A percentile compares a stretch with the other conserved stretches of the same genome.
Conservation (phyloP, 441 rosid species). For the Brassica hybrid region DNA sequence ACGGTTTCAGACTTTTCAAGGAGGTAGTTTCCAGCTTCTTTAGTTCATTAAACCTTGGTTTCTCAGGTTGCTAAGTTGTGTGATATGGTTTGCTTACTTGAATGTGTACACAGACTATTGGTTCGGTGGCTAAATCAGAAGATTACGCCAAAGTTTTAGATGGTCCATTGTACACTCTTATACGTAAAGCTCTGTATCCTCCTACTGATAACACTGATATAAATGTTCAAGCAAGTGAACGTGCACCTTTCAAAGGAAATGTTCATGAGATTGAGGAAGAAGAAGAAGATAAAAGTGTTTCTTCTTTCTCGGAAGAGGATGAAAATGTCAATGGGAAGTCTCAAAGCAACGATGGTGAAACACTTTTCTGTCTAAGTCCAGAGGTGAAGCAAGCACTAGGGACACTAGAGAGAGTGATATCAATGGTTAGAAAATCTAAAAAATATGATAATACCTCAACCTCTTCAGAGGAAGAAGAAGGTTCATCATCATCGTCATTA, state of each 20-base stretch:
- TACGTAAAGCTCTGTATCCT: conserved; percentile 61
- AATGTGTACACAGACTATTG: conserved; percentile 61
- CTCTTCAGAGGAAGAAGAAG: conserved; percentile 34
- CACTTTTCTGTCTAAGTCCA: conserved; percentile 54
- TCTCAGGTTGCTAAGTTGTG: conserved; percentile 2
- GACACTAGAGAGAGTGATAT: conserved; percentile 73
- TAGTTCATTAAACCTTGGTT: neutral
- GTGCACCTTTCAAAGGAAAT: conserved; percentile 37
- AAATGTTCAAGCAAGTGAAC: conserved; percentile 7
- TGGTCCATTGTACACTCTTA: conserved; percentile 62
- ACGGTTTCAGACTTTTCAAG: conserved; percentile 83
- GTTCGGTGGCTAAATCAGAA: conserved; percentile 54
- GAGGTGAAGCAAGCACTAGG: conserved; percentile 79
- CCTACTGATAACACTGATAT: conserved; percentile 24
- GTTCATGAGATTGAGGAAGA: conserved; percentile 66
- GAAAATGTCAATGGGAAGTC: conserved; percentile 20
- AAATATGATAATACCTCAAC: conserved; percentile 35
- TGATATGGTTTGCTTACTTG: conserved; percentile 28
- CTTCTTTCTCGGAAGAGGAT: conserved; percentile 26
- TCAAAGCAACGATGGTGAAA: conserved; percentile 35
- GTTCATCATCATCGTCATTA: neutral
- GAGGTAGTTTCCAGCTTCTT: conserved; percentile 55
- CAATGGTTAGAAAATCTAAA: conserved; percentile 56
- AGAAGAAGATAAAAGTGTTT: conserved; percentile 32
- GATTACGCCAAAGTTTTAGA: conserved; percentile 63